These are phyloP conservation scores for Kwoniella newhampshirensis DNA, from an alignment of 768 basidiomycete species.

Conservation along the genomic window DNA sequence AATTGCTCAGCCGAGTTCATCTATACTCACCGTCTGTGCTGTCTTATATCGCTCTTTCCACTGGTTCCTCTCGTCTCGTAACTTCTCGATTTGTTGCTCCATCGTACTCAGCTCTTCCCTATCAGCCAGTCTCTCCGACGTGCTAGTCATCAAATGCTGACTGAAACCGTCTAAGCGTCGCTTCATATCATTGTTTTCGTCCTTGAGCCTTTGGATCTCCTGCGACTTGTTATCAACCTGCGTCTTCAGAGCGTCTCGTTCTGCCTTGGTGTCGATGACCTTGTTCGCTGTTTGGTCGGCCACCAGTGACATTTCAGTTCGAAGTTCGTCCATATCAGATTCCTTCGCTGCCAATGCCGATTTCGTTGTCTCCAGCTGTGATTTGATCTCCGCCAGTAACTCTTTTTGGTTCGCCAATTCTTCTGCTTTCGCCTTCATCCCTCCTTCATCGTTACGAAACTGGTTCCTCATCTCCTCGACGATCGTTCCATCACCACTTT, in stretches of 20 bases:
- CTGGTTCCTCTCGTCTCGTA: conserved; percentile 12
- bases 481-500: not conserved
- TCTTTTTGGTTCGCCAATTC: not conserved
- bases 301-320: too few species aligned
- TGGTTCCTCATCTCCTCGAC: conserved; percentile 42
- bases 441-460: conserved; percentile 40
- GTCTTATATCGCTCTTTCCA: conserved; percentile 4
- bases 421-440: conserved; percentile 57
- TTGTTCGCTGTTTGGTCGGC: too few species aligned
- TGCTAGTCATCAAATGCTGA: conserved; percentile 58
- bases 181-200: conserved; percentile 6
- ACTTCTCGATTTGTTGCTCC: conserved; percentile 1
- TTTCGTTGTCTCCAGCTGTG: conserved; percentile 53
- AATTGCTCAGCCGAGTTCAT: not conserved
- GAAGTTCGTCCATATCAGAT: conserved; percentile 41
- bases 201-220: not conserved
- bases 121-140: conserved; percentile 35
- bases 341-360: conserved; percentile 56
- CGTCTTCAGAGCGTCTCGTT: not conserved
- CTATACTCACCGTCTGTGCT: conserved; percentile 5
- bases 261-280: too few species aligned
- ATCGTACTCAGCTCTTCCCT: conserved; percentile 1
- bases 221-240: not conserved
- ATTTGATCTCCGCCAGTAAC: not conserved
- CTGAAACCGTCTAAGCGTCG: conserved; percentile 60